phyloP scores from a whole-genome alignment of 129 eudicot species.

The Oenanthe sinensis region DNA sequence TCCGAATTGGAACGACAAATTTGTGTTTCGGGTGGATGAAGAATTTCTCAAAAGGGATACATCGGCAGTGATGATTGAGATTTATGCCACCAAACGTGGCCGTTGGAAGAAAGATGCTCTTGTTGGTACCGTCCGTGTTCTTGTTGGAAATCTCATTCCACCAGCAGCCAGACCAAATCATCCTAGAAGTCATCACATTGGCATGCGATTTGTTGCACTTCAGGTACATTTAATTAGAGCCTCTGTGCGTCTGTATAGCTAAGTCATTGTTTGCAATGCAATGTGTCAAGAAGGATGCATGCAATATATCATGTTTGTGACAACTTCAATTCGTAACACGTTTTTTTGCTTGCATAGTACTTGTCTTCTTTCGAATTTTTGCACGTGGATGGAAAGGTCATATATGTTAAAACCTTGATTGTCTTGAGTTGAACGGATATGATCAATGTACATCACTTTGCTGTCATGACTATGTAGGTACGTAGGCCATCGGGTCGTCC shows the following conservation, averaged over 20 bases:
- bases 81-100: constrained; percentile 22
- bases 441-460: neutral
- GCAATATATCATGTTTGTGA: no score
- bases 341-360: neutral
- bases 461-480: constrained; percentile 15
- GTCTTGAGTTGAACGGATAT: neutral
- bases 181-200: constrained; percentile 20
- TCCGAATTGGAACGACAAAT: constrained; percentile 74
- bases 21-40: constrained; percentile 62
- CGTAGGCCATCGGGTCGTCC: constrained; percentile 77
- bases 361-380: neutral
- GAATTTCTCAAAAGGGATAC: constrained; percentile 39
- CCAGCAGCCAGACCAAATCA: constrained; percentile 16
- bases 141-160: constrained; percentile 52
- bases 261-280: neutral
- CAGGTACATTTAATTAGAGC: constrained; percentile 26
- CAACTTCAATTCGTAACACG: no score
- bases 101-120: constrained; percentile 42
- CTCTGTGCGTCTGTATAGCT: neutral
- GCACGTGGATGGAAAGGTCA: neutral
- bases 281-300: neutral
- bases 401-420: neutral
- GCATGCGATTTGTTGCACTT: constrained; percentile 70
- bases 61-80: constrained; percentile 58
- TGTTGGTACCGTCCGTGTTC: constrained; percentile 59